Evolutionary conservation across 2,329 filamentous ascomycete genomes (phyloP).

Genomic region (Alternaria arbusti): DNA sequence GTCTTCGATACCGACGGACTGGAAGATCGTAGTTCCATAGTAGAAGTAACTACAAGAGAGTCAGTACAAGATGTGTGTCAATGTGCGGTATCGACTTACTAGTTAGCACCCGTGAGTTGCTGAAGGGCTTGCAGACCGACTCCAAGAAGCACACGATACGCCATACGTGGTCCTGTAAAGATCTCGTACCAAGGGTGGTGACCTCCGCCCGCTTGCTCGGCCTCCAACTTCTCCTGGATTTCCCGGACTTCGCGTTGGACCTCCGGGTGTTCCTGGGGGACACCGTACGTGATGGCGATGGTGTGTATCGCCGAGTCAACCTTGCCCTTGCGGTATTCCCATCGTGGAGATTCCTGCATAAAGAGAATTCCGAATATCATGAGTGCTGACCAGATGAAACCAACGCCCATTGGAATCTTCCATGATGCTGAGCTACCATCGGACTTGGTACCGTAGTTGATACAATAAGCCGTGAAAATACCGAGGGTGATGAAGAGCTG

Average conservation of each 20-base stretch:
- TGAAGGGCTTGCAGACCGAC: slow-evolving; percentile 69
- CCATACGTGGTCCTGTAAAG: slow-evolving; percentile 70
- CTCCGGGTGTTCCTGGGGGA: slow-evolving; percentile 61
- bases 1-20: slow-evolving; percentile 49
- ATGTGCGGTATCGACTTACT: slow-evolving; percentile 56
- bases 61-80: neutral
- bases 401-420: slow-evolving; percentile 68
- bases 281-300: slow-evolving; percentile 62
- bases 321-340: slow-evolving; percentile 64
- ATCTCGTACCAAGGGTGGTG: slow-evolving; percentile 61
- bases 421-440: slow-evolving; percentile 60
- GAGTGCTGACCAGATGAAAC: slow-evolving; percentile 62
- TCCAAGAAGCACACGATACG: slow-evolving; percentile 68
- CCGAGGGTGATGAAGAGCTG: slow-evolving; percentile 74
- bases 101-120: slow-evolving; percentile 72
- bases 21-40: slow-evolving; percentile 57
- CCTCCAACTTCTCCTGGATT: slow-evolving; percentile 62
- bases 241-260: slow-evolving; percentile 61
- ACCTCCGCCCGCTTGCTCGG: slow-evolving; percentile 53
- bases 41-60: slow-evolving; percentile 59
- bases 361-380: slow-evolving; percentile 62
- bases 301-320: slow-evolving; percentile 58
- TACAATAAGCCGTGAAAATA: slow-evolving; percentile 60
- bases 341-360: slow-evolving; percentile 64
- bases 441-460: slow-evolving; percentile 67